Base-by-base conservation (phyloP, 2,329 filamentous ascomycete species). In the Penicillium sp. region DNA sequence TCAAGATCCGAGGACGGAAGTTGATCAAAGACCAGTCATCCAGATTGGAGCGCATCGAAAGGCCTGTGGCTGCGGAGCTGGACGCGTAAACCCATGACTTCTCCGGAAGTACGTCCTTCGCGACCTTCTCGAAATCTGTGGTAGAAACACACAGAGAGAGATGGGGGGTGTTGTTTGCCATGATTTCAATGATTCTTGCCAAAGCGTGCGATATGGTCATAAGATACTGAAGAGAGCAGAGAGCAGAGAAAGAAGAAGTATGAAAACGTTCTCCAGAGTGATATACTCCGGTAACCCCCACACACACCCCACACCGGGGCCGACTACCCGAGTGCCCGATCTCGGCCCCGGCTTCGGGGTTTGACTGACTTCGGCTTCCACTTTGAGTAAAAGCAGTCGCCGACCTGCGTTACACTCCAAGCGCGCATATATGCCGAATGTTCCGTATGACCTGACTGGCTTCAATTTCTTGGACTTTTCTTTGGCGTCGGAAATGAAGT, bases 11-110 rank as follows among this genome's bases (percentile, higher is more conserved):
- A 7, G 58, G 60, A 1, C 58, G 56, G 22, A 62, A 62, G 27
- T 57, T 60, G 48, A 62, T 56, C 27, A 55, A 42, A 31, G 54
- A 56, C 60, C 60, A 62, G 46, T 60, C 58, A 24, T 60, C 54
- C 5, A 59, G 32, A 31, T 62, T 62, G 8, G 56, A 42, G 10
- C 42, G 45, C 43, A 60, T 47, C 24, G 60, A 61, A 5, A 55
- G 38, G n/a, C 58, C 58, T 10, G 54, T 52, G 16, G 56, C 42
- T 31, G 60, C 60, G 16, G 58, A 59, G 38, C 58, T 61, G 10
- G 60, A 62, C 16, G 38, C 54, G 45, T 59, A 61, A 10, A 61
- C 56, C 60, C 58, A 62, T 42, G 58, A 54, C 21, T 61, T 62
- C 21, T 61, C 48, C 2, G 56, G 42, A 1, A 62, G 54, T 11